Evolutionary conservation across 768 basidiomycete genomes (phyloP).

Genomic region (Coprinopsis sp.): DNA sequence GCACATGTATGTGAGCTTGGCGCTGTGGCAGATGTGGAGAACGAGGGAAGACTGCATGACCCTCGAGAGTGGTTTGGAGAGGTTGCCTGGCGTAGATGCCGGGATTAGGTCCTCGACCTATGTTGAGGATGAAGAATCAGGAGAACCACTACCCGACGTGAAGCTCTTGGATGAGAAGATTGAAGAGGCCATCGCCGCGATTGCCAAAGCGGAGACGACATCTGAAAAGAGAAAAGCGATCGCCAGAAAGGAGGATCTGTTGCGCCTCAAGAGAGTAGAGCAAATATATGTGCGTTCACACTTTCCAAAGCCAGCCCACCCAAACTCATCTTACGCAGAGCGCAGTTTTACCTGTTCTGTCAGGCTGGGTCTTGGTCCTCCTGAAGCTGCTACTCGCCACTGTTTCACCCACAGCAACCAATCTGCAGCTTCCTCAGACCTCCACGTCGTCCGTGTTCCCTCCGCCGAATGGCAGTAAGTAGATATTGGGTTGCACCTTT

Average conservation of each 20-base stretch:
- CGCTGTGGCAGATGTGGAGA: slow-evolving; percentile 92
- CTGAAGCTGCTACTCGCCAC: slow-evolving; percentile 91
- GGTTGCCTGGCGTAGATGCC: slow-evolving; percentile 64
- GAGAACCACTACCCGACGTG: slow-evolving; percentile 68
- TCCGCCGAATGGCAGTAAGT: slow-evolving; percentile 61
- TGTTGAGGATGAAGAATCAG: slow-evolving; percentile 52
- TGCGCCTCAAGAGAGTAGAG: slow-evolving; percentile 86
- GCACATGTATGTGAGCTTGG: slow-evolving; percentile 87
- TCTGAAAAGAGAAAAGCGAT: slow-evolving; percentile 58
- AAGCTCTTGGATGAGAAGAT: slow-evolving; percentile 71
- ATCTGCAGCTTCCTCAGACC: slow-evolving; percentile 56
- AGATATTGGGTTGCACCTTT: slow-evolving; percentile 28
- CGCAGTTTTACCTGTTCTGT: slow-evolving; percentile 75
- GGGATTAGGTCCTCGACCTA: slow-evolving; percentile 50
- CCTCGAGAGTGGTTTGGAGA: slow-evolving; percentile 86
- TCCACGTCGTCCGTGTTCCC: slow-evolving; percentile 70
- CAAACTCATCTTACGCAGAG: slow-evolving; percentile 42
- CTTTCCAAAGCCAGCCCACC: background rate
- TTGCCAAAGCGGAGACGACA: slow-evolving; percentile 44
- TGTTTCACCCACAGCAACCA: slow-evolving; percentile 72
- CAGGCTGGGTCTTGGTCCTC: slow-evolving; percentile 89
- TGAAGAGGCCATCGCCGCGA: slow-evolving; percentile 52
- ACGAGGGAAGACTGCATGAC: slow-evolving; percentile 94
- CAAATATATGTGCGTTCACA: slow-evolving; percentile 74
- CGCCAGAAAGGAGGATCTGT: slow-evolving; percentile 72